These are phyloP conservation scores for Spongiforma sp. DNA, from an alignment of 1,284 basidiomycete genomes.

Conservation along the genomic window DNA sequence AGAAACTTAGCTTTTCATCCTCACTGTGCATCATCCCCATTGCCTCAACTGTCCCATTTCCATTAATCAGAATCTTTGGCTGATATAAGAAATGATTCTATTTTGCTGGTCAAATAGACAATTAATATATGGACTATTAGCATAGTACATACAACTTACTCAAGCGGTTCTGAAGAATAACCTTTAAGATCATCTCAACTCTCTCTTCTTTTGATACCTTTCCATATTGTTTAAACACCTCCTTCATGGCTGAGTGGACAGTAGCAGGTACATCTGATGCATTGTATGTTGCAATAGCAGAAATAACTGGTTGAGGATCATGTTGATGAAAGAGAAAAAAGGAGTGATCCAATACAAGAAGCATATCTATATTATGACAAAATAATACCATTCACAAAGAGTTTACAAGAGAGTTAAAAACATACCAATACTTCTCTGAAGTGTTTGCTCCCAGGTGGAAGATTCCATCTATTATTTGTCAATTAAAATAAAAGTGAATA, in stretches of 20 bases:
- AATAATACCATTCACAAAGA: not conserved
- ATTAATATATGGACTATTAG: no score
- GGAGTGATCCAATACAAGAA: not conserved
- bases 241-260: not conserved
- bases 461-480: no score
- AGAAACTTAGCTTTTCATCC: no score
- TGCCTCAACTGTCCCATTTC: no score
- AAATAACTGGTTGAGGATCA: not conserved
- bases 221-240: no score
- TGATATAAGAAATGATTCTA: no score
- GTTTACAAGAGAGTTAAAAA: not conserved
- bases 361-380: not conserved
- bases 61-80: no score
- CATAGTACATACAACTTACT: no score
- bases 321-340: not conserved
- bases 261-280: not conserved
- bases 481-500: not conserved
- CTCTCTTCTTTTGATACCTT: not conserved
- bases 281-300: not conserved
- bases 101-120: no score
- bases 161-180: not conserved
- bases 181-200: not conserved
- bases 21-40: no score
- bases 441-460: not conserved
- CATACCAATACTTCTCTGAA: not conserved